These are phyloP conservation scores for Austroboletus eburneus DNA, from an alignment of 768 basidiomycete genomes.

Conservation along the genomic window DNA sequence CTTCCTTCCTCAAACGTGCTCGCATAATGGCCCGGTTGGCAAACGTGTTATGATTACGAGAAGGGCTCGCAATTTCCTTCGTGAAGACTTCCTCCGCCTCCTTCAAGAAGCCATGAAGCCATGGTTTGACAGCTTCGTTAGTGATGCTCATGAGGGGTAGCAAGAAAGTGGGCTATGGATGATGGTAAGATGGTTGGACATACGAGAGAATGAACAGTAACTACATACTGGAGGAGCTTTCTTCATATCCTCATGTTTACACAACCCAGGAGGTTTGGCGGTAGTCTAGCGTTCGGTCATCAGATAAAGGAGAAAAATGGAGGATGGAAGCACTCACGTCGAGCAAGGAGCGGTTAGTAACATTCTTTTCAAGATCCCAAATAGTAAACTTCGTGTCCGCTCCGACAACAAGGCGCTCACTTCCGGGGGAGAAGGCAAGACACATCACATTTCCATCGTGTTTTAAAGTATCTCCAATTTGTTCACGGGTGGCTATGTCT, in stretches of 20 bases:
- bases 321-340: not conserved
- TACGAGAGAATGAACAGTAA: not conserved
- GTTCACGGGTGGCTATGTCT: constrained; percentile 7
- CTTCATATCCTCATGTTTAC: constrained; percentile 4
- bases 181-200: not conserved
- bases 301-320: not conserved
- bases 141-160: constrained; percentile 17
- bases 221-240: constrained; percentile 4
- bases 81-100: constrained; percentile 8
- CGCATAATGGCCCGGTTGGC: constrained; percentile 15
- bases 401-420: constrained; percentile 4
- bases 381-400: constrained; percentile 9
- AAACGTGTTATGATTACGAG: constrained; percentile 2
- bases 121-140: constrained; percentile 14
- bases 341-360: not conserved
- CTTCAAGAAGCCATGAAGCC: constrained; percentile 14
- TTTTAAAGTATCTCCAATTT: constrained; percentile 8
- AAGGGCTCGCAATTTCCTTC: constrained; percentile 3
- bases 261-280: not conserved
- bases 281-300: constrained; percentile 1
- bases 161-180: constrained; percentile 4
- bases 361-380: constrained; percentile 11
- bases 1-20: constrained; percentile 1
- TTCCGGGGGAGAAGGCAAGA: constrained; percentile 9
- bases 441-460: constrained; percentile 10